phyloP scores from a whole-genome alignment of 1,139 yeast genomes.

The Pichia sp. region DNA sequence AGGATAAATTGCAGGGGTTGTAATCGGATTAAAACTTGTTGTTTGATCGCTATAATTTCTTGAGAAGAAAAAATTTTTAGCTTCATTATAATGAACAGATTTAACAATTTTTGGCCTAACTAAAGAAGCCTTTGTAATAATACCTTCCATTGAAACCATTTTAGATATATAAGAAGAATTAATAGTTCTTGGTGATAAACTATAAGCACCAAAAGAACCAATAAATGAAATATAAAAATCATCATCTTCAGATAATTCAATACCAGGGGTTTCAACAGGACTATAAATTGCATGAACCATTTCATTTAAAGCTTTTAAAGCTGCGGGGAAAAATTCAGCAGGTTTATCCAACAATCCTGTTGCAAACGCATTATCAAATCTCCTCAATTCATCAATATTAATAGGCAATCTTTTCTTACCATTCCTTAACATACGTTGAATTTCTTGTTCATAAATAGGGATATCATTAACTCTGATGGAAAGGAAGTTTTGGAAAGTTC shows the following conservation, averaged over 20 bases:
- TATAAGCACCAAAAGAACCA: slow-evolving; percentile 89
- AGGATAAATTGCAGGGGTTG: slow-evolving; percentile 86
- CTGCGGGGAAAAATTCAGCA: slow-evolving; percentile 82
- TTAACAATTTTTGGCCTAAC: slow-evolving; percentile 89
- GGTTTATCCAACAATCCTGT: slow-evolving; percentile 70
- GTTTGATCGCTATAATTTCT: slow-evolving; percentile 93
- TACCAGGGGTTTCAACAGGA: slow-evolving; percentile 44
- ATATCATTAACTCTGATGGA: slow-evolving; percentile 41
- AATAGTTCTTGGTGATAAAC: slow-evolving; percentile 83
- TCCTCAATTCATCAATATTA: slow-evolving; percentile 82
- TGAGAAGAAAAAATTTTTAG: slow-evolving; percentile 77
- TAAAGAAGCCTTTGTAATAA: slow-evolving; percentile 87
- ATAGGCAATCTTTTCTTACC: slow-evolving; percentile 65
- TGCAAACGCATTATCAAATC: slow-evolving; percentile 78
- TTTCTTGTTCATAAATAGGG: slow-evolving; percentile 61
- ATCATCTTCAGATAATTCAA: slow-evolving; percentile 52
- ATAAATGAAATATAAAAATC: slow-evolving; percentile 74
- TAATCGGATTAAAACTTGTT: slow-evolving; percentile 78
- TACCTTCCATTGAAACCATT: slow-evolving; percentile 88
- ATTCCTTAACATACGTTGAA: slow-evolving; percentile 63
- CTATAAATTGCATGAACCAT: slow-evolving; percentile 66
- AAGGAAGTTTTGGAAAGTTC: slow-evolving; percentile 84
- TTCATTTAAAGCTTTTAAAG: slow-evolving; percentile 81
- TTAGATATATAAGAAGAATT: slow-evolving; percentile 71
- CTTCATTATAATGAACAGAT: slow-evolving; percentile 91